Evolutionary conservation across 495 filamentous ascomycete species (phyloP).

Genomic region (Penicillium manginii): DNA sequence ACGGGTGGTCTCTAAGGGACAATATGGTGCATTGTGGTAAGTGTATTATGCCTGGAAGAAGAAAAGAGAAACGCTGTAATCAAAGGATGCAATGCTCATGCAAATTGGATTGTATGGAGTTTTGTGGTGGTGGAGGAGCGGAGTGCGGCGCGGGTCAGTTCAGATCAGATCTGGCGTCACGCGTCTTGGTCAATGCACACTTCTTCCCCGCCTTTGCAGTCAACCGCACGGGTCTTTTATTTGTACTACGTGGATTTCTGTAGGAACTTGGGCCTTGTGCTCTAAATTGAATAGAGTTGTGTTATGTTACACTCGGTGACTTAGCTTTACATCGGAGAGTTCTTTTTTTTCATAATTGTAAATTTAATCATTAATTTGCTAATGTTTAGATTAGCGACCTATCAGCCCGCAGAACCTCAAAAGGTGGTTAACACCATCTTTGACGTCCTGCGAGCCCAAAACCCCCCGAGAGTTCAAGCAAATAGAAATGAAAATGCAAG

Average conservation of each 20-base stretch:
- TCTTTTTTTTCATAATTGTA: not conserved
- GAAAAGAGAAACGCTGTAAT: slow-evolving; percentile 4
- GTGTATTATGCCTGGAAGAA: not conserved
- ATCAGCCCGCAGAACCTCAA: slow-evolving; percentile 8
- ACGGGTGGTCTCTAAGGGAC: slow-evolving; percentile 24
- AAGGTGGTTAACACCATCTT: not conserved
- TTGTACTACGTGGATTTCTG: too few relatives aligned
- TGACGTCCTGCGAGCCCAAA: not conserved
- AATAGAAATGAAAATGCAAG: slow-evolving; percentile 9
- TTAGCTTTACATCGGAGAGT: not conserved
- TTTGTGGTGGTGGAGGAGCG: slow-evolving; percentile 14
- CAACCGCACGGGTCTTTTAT: too few relatives aligned
- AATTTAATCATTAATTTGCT: slow-evolving; percentile 44
- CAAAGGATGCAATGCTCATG: slow-evolving; percentile 11
- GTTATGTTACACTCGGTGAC: not conserved
- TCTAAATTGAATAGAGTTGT: not conserved
- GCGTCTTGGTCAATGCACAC: slow-evolving; percentile 33
- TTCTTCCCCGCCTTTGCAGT: slow-evolving; percentile 12
- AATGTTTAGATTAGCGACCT: slow-evolving; percentile 53
- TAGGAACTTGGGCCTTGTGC: too few relatives aligned
- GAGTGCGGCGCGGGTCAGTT: slow-evolving; percentile 8
- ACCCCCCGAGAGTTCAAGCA: slow-evolving; percentile 5
- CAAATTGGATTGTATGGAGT: slow-evolving; percentile 12
- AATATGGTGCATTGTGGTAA: slow-evolving; percentile 24
- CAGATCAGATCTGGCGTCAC: slow-evolving; percentile 35